Percentiles rank a stretch among this genome's conserved stretches.
phyloP scores from a whole-genome alignment of 2,329 filamentous ascomycete genomes.

The Incumbomyces lentus region DNA sequence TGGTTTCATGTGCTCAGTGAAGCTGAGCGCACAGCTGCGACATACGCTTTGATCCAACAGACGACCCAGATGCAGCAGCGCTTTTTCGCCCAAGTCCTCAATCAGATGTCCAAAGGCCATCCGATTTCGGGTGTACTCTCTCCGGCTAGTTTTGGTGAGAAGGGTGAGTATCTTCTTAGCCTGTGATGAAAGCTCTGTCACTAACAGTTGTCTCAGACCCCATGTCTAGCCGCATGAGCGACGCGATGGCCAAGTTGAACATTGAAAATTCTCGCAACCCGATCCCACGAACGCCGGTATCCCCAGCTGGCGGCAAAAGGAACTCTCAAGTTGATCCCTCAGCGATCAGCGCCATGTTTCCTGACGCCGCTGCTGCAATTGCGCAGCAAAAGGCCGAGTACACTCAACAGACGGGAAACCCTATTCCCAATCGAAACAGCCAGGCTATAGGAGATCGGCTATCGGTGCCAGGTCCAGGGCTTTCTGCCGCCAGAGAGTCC shows the following conservation, averaged over 20 bases:
- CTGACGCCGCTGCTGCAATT: constrained; percentile 92
- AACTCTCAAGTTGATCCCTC: constrained; percentile 89
- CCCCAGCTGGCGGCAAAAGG: constrained; percentile 64
- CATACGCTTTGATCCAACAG: constrained; percentile 93
- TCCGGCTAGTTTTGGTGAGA: constrained; percentile 85
- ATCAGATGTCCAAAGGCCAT: constrained; percentile 98
- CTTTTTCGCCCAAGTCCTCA: constrained; percentile 96
- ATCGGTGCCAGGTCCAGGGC: constrained; percentile 64
- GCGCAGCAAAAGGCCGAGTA: constrained; percentile 97
- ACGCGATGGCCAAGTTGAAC: constrained; percentile 92
- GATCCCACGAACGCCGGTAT: constrained; percentile 66
- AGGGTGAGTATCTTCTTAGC: constrained; percentile 49
- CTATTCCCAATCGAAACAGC: constrained; percentile 88
- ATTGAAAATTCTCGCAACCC: constrained; percentile 82
- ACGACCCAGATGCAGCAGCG: constrained; percentile 97
- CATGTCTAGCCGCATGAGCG: constrained; percentile 90
- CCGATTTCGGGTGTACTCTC: constrained; percentile 94
- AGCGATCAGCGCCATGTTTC: constrained; percentile 98
- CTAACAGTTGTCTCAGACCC: constrained; percentile 52
- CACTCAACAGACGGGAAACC: constrained; percentile 85
- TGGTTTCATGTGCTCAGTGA: constrained; percentile 98
- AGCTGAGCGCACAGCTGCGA: constrained; percentile 85
- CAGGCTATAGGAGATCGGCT: constrained; percentile 64
- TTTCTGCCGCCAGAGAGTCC: constrained; percentile 56
- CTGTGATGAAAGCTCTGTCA: constrained; percentile 3